Evolutionary conservation across 164 flowering plant species (phyloP).

Genomic region (Annona cherimola): DNA sequence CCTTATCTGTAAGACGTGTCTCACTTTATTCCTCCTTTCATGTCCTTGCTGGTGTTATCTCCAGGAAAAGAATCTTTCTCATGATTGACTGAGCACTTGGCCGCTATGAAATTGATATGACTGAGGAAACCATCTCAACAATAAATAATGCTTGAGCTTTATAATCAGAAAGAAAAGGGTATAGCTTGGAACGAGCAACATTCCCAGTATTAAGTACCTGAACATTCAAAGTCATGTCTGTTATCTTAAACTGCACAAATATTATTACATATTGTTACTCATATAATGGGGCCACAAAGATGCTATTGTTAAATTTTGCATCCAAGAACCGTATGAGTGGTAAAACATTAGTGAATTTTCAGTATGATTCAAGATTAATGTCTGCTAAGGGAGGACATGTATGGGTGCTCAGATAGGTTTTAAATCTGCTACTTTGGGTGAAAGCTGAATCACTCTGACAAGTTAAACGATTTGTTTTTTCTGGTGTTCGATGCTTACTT

Average conservation of each 20-base stretch:
- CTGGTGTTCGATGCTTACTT: too few species aligned
- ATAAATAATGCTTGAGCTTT: constrained; percentile 43
- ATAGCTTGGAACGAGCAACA: constrained; percentile 83
- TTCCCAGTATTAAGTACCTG: constrained; percentile 75
- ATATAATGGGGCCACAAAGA: background rate
- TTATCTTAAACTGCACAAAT: background rate
- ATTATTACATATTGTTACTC: too few species aligned
- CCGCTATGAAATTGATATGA: constrained; percentile 31
- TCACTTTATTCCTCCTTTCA: too few species aligned
- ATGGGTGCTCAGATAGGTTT: background rate
- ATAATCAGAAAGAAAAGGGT: constrained; percentile 50
- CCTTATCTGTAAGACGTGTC: too few species aligned
- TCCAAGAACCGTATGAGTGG: background rate
- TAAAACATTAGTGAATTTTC: background rate
- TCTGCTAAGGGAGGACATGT: background rate
- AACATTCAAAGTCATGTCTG: background rate
- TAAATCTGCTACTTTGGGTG: background rate
- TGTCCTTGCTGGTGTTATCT: too few species aligned
- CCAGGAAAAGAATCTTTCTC: too few species aligned
- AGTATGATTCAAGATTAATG: background rate
- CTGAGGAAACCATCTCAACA: constrained; percentile 55
- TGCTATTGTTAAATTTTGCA: background rate
- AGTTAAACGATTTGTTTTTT: too few species aligned
- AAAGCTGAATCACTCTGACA: too few species aligned
- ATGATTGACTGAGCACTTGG: too few species aligned